These are phyloP conservation scores for Acacia melanoxylon DNA, from an alignment of 306 rosid species.

Conservation along the genomic window DNA sequence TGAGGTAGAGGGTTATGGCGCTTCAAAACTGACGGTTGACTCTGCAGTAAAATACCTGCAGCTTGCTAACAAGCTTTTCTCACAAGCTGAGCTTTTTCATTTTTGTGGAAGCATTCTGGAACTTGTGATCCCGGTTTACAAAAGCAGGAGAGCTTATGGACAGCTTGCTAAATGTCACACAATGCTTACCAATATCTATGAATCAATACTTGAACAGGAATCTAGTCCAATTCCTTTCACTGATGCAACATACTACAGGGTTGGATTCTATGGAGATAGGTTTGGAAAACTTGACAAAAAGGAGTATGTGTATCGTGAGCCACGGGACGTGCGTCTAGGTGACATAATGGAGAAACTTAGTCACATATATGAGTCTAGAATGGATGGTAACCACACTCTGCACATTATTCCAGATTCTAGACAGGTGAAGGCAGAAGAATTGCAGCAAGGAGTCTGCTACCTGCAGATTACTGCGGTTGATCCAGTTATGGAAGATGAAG, in stretches of 20 bases:
- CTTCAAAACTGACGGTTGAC: slow-evolving; percentile 91
- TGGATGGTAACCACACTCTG: slow-evolving; percentile 88
- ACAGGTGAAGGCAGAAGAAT: slow-evolving; percentile 96
- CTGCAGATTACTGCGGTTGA: slow-evolving; percentile 97
- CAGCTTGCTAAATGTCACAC: slow-evolving; percentile 96
- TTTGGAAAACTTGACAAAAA: slow-evolving; percentile 86
- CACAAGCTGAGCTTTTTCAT: slow-evolving; percentile 97
- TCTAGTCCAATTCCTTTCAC: slow-evolving; percentile 96
- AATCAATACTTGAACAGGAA: slow-evolving; percentile 95
- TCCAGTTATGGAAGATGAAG: slow-evolving; percentile 97
- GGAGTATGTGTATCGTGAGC: slow-evolving; percentile 92
- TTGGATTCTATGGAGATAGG: slow-evolving; percentile 89
- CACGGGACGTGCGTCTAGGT: slow-evolving; percentile 95
- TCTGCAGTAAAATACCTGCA: slow-evolving; percentile 97
- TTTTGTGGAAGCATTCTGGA: slow-evolving; percentile 97
- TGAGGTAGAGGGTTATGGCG: slow-evolving; percentile 98
- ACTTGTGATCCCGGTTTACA: slow-evolving; percentile 93
- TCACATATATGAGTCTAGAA: slow-evolving; percentile 84
- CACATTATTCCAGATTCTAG: slow-evolving; percentile 93
- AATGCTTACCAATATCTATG: slow-evolving; percentile 76
- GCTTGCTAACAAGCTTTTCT: slow-evolving; percentile 96
- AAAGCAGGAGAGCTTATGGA: slow-evolving; percentile 90
- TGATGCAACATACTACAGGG: slow-evolving; percentile 96
- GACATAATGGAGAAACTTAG: slow-evolving; percentile 99
- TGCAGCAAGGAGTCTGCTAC: slow-evolving; percentile 94